Percentiles rank a stretch among this genome's conserved stretches.
Evolutionary conservation across 331 rosid genomes (phyloP).

Genomic region (Arachis monticola): DNA sequence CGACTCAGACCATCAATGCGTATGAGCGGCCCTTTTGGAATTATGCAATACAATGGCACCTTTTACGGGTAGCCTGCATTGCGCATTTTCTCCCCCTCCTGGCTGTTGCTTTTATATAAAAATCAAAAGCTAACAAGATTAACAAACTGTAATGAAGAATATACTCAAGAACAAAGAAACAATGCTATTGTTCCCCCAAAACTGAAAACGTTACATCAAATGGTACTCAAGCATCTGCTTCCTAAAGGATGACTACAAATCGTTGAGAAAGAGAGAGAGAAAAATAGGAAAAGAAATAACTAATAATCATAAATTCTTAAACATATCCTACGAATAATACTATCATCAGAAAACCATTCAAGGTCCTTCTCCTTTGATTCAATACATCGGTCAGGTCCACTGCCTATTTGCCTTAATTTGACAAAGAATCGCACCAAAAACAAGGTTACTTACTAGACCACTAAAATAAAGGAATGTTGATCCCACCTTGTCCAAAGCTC

Average conservation of each 20-base stretch:
- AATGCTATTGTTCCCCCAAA: background rate
- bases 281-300: constrained; percentile 3
- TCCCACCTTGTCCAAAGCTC: constrained; percentile 31
- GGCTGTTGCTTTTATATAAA: background rate
- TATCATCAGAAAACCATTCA: constrained; percentile 30
- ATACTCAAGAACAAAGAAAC: constrained; percentile 16
- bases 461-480: constrained; percentile 37
- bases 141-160: background rate
- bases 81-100: background rate
- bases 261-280: background rate
- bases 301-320: constrained; percentile 25
- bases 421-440: constrained; percentile 44
- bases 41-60: background rate
- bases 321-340: constrained; percentile 37
- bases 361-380: constrained; percentile 21
- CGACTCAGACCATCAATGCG: background rate
- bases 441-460: constrained; percentile 34
- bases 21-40: background rate
- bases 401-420: constrained; percentile 32
- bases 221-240: constrained; percentile 24
- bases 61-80: background rate
- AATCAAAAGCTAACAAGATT: background rate
- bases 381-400: background rate
- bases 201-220: constrained; percentile 33
- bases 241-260: constrained; percentile 37